Conservation (phyloP, 371 early-diverging fungal species). For the Mortierella sp. region DNA sequence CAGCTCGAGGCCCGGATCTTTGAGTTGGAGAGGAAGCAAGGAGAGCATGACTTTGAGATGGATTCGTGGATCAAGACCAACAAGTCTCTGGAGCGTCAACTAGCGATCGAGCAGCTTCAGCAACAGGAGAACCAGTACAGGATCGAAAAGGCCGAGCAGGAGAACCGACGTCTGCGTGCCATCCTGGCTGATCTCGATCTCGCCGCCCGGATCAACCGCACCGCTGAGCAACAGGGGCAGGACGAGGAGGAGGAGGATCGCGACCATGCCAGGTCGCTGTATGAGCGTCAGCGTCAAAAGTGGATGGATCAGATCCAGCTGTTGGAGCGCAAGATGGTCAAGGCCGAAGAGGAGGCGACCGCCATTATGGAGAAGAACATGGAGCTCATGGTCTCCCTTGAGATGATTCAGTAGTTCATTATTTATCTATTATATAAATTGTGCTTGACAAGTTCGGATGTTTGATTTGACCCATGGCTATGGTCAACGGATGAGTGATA, state of each 20-base stretch:
- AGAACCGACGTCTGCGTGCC: constrained; percentile 25
- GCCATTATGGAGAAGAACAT: constrained; percentile 43
- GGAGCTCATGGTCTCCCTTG: constrained; percentile 50
- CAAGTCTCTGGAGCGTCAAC: constrained; percentile 40
- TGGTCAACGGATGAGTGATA: no score
- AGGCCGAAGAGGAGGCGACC: constrained; percentile 32
- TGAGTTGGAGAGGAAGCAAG: constrained; percentile 10
- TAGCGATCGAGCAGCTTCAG: constrained; percentile 41
- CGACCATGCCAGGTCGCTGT: constrained; percentile 3
- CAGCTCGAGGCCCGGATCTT: constrained; percentile 23
- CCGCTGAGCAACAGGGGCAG: not conserved
- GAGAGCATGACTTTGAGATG: constrained; percentile 18
- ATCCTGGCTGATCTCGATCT: constrained; percentile 37
- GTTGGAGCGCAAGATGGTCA: constrained; percentile 46
- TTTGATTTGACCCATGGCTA: no score
- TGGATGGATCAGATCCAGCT: constrained; percentile 29
- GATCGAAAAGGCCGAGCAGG: constrained; percentile 24
- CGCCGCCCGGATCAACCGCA: constrained; percentile 10
- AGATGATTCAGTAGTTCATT: constrained; percentile 40
- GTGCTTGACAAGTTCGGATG: no score
- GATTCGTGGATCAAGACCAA: constrained; percentile 23
- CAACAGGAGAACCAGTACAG: constrained; percentile 31
- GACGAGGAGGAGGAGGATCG: not conserved
- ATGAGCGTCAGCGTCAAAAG: constrained; percentile 23
- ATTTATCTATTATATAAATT: no score